These are phyloP conservation scores for Dactylella cylindrospora DNA, from an alignment of 2,329 filamentous ascomycete genomes.

Conservation along the genomic window DNA sequence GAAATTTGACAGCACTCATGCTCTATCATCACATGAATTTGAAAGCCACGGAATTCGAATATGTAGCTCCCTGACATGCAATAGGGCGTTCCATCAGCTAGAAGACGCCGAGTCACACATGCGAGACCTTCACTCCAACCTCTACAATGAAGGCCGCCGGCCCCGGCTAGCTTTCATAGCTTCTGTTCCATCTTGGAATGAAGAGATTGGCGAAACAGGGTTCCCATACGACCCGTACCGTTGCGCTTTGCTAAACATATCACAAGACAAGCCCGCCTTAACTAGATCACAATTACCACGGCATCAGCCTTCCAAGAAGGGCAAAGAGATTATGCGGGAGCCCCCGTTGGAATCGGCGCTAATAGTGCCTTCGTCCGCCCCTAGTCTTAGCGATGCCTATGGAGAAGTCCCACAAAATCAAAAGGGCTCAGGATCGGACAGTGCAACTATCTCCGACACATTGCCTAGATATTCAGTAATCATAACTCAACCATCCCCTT, in stretches of 20 bases:
- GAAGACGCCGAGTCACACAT: constrained; percentile 41
- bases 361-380: background rate
- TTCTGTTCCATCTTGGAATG: constrained; percentile 36
- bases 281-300: constrained; percentile 1
- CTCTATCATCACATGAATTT: constrained; percentile 39
- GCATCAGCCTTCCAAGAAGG: constrained; percentile 29
- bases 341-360: background rate
- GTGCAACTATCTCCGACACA: constrained; percentile 3
- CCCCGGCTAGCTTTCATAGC: constrained; percentile 40
- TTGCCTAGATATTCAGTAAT: constrained; percentile 37
- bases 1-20: constrained; percentile 24
- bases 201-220: constrained; percentile 33
- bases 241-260: constrained; percentile 39
- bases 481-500: constrained; percentile 9
- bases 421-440: background rate
- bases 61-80: constrained; percentile 41
- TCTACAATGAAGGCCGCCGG: constrained; percentile 25
- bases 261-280: constrained; percentile 21
- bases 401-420: too few species aligned
- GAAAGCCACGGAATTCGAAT: constrained; percentile 42
- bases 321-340: constrained; percentile 34
- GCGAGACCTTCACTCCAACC: constrained; percentile 39
- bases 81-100: constrained; percentile 39
- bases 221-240: constrained; percentile 43
- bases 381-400: background rate